These are phyloP conservation scores for Albugo candida DNA, from an alignment of 352 stramenopile genomes.

Conservation along the genomic window DNA sequence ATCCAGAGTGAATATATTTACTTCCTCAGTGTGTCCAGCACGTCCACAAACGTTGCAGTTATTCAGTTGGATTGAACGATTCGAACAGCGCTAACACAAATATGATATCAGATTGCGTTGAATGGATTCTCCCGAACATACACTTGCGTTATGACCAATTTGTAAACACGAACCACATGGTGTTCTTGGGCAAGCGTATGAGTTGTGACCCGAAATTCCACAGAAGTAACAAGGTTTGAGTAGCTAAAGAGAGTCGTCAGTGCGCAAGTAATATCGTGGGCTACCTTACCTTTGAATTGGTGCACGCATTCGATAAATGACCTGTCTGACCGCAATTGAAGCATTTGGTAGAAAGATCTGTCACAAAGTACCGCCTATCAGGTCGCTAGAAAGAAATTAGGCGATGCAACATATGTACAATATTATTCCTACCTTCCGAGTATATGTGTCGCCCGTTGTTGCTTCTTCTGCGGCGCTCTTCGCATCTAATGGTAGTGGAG, in stretches of 20 bases:
- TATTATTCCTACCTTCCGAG: too few relatives aligned
- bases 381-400: slow-evolving; percentile 8
- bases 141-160: slow-evolving; percentile 45
- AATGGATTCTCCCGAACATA: slow-evolving; percentile 13
- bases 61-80: background rate
- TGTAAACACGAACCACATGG: slow-evolving; percentile 17
- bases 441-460: slow-evolving; percentile 3
- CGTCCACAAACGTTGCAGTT: slow-evolving; percentile 18
- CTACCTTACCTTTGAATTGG: slow-evolving; percentile 31
- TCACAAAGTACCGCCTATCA: slow-evolving; percentile 66
- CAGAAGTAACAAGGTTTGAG: slow-evolving; percentile 66
- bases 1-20: background rate
- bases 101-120: too few relatives aligned
- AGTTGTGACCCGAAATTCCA: slow-evolving; percentile 42
- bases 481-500: too few relatives aligned
- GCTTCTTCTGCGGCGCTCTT: slow-evolving; percentile 12
- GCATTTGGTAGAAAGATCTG: slow-evolving; percentile 65
- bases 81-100: slow-evolving; percentile 29
- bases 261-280: background rate
- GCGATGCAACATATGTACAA: too few relatives aligned
- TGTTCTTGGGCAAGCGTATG: slow-evolving; percentile 44
- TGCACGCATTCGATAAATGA: slow-evolving; percentile 54
- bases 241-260: slow-evolving; percentile 10
- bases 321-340: slow-evolving; percentile 68
- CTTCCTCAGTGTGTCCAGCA: slow-evolving; percentile 14